Conservation (phyloP, 75 land plant genomes). For the Pseudotsuga menziesii region DNA sequence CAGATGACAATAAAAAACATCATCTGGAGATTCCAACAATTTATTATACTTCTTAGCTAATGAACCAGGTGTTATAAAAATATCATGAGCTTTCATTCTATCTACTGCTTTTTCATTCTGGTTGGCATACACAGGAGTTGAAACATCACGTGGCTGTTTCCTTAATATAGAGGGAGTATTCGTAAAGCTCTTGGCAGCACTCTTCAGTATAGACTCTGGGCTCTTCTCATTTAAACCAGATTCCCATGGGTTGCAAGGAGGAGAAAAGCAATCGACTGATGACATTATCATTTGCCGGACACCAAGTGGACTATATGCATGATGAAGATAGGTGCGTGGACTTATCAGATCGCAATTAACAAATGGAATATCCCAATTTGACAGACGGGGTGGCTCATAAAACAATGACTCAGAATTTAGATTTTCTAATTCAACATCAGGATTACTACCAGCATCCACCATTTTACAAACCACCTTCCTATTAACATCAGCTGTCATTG, state of each 20-base stretch:
- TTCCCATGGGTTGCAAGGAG: constrained; percentile 51
- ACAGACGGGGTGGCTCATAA: constrained; percentile 87
- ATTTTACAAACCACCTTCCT: neutral
- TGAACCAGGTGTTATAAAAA: constrained; percentile 7
- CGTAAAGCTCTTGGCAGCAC: constrained; percentile 72
- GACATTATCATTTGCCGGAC: constrained; percentile 86
- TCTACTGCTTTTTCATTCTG: constrained; percentile 38
- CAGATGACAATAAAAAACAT: neutral
- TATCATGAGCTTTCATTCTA: constrained; percentile 10
- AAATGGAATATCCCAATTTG: constrained; percentile 78
- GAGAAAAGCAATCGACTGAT: constrained; percentile 37
- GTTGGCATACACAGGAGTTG: constrained; percentile 49
- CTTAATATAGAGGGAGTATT: constrained; percentile 84
- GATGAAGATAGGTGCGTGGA: constrained; percentile 51
- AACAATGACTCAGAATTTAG: constrained; percentile 43
- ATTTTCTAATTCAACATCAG: constrained; percentile 8
- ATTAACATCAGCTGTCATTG: neutral
- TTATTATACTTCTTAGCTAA: constrained; percentile 17
- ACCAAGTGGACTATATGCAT: constrained; percentile 93
- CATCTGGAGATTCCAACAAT: constrained; percentile 18
- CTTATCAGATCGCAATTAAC: constrained; percentile 78
- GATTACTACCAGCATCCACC: neutral
- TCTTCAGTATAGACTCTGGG: constrained; percentile 62
- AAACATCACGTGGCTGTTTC: constrained; percentile 64
- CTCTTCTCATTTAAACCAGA: constrained; percentile 57